These are phyloP conservation scores for Entomophthora muscae DNA, from an alignment of 371 early-diverging fungal genomes.

Conservation along the genomic window DNA sequence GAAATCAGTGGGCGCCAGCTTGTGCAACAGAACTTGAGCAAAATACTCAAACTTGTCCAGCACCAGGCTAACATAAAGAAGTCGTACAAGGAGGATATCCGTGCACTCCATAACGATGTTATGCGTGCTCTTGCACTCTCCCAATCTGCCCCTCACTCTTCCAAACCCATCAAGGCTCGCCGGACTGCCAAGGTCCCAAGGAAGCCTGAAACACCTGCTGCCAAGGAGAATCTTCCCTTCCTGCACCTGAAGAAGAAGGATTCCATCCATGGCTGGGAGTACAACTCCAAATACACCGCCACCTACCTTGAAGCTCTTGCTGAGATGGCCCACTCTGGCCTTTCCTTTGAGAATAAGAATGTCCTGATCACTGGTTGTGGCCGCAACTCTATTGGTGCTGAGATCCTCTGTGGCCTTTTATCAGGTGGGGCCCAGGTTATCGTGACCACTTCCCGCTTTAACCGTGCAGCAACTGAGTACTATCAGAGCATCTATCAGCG, in stretches of 20 bases:
- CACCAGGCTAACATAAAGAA: conserved; percentile 56
- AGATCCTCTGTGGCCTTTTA: conserved; percentile 68
- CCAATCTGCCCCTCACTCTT: conserved; percentile 32
- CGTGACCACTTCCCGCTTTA: conserved; percentile 87
- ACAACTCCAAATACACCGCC: conserved; percentile 38
- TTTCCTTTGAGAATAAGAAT: conserved; percentile 59
- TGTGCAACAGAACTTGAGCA: conserved; percentile 56
- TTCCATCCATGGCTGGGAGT: conserved; percentile 49
- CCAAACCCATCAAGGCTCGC: too few species aligned
- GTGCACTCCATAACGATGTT: conserved; percentile 50
- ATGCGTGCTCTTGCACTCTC: conserved; percentile 57
- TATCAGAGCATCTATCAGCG: conserved; percentile 76
- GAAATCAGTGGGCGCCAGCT: conserved; percentile 50
- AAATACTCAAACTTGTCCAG: conserved; percentile 64
- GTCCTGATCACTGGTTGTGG: conserved; percentile 84
- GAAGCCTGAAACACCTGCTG: conserved; percentile 21
- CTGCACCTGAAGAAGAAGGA: conserved; percentile 52
- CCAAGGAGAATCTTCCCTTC: conserved; percentile 55
- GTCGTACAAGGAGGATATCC: conserved; percentile 45
- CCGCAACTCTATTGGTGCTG: too few species aligned
- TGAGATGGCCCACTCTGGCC: conserved; percentile 53
- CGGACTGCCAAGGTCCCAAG: conserved; percentile 27
- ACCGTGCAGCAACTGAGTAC: conserved; percentile 62
- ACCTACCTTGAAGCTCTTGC: conserved; percentile 56
- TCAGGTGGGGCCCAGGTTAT: conserved; percentile 82